Percentiles rank a stretch among this genome's conserved stretches.
phyloP scores from a whole-genome alignment of 2,329 filamentous ascomycete genomes.

The Hypoxylon sp. region DNA sequence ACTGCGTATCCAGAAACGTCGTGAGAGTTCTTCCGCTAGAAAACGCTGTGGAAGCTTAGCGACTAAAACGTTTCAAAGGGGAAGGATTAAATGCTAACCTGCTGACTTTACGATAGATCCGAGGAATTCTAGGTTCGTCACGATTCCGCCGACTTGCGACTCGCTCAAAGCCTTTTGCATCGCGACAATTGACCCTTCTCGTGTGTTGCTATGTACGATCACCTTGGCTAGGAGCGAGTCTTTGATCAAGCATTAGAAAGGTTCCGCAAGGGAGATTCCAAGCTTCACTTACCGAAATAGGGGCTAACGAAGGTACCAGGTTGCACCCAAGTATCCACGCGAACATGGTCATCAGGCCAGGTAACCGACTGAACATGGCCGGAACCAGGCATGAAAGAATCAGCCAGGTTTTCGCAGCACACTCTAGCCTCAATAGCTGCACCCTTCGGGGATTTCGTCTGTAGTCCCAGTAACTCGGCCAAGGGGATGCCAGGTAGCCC shows the following conservation, averaged over 20 bases:
- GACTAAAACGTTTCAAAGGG: not conserved
- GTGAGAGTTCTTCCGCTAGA: conserved; percentile 31
- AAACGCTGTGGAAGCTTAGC: conserved; percentile 26
- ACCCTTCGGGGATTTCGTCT: conserved; percentile 41
- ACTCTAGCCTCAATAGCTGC: conserved; percentile 56
- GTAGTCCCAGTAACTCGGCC: conserved; percentile 28
- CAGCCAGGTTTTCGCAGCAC: conserved; percentile 65
- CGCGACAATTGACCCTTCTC: conserved; percentile 19
- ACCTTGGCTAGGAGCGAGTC: conserved; percentile 38
- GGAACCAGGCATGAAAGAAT: conserved; percentile 68
- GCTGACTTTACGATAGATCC: conserved; percentile 26
- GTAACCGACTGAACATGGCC: conserved; percentile 68
- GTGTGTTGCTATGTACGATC: conserved; percentile 26
- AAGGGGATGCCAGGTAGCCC: conserved; percentile 36
- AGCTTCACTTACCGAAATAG: conserved; percentile 60
- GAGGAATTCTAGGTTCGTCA: conserved; percentile 30
- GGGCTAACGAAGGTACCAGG: conserved; percentile 67
- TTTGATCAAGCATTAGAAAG: conserved; percentile 13
- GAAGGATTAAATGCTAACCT: conserved; percentile 6
- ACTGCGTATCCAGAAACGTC: conserved; percentile 37
- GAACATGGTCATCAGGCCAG: conserved; percentile 62
- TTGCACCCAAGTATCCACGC: conserved; percentile 74
- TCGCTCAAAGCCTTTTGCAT: conserved; percentile 17
- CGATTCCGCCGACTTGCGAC: conserved; percentile 26
- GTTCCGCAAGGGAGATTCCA: not conserved